Evolutionary conservation across 768 basidiomycete genomes (phyloP).

Genomic region (Amanita subjunquillea): DNA sequence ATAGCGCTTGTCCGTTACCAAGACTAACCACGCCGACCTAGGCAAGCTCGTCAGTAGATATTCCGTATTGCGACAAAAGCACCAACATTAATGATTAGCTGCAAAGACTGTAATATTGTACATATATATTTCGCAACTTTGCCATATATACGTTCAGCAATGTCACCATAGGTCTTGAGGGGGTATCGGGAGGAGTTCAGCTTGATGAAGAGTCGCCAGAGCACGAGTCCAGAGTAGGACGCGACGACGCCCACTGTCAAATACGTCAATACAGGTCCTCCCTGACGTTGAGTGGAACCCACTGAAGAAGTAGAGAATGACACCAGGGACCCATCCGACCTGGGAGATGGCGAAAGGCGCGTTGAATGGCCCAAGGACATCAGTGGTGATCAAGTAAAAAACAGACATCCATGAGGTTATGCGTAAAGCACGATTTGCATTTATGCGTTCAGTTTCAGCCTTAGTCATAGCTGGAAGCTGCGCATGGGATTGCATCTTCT

Average conservation of each 20-base stretch:
- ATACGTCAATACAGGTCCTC: background rate
- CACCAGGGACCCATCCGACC: no score
- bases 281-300: no score
- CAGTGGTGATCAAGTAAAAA: no score
- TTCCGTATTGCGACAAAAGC: background rate
- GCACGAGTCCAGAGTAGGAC: constrained; percentile 41
- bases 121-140: constrained; percentile 33
- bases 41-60: background rate
- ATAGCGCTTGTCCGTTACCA: constrained; percentile 41
- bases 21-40: constrained; percentile 31
- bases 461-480: no score
- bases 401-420: no score
- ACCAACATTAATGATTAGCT: constrained; percentile 44
- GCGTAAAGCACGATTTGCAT: no score
- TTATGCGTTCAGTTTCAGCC: no score
- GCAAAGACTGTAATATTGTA: constrained; percentile 41
- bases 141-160: constrained; percentile 47
- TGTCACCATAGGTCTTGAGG: constrained; percentile 42
- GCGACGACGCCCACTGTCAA: constrained; percentile 36
- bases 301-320: no score
- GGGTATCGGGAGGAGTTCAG: constrained; percentile 49
- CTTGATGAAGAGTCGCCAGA: constrained; percentile 46
- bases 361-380: no score
- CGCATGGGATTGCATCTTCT: no score
- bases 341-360: no score